These are phyloP conservation scores for Ascochyta lentis DNA, from an alignment of 2,329 filamentous ascomycete genomes.

Conservation along the genomic window DNA sequence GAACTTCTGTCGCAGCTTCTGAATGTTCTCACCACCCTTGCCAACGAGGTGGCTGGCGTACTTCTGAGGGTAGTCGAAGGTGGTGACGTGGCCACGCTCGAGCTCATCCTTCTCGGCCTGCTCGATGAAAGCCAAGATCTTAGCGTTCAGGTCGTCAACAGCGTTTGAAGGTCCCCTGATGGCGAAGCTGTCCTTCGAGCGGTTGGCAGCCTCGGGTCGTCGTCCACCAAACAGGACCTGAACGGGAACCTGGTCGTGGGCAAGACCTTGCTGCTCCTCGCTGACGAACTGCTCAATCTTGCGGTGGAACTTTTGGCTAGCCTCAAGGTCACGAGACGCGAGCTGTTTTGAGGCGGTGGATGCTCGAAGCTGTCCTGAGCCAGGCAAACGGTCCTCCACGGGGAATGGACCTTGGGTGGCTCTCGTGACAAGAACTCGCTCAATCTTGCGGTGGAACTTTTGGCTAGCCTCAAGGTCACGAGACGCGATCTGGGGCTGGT, in stretches of 20 bases:
- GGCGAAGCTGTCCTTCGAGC: slow-evolving; percentile 64
- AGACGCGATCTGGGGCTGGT: slow-evolving; percentile 62
- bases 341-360: slow-evolving; percentile 63
- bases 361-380: too few relatives aligned
- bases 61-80: slow-evolving; percentile 94
- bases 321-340: slow-evolving; percentile 59
- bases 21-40: slow-evolving; percentile 71
- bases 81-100: slow-evolving; percentile 84
- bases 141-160: slow-evolving; percentile 74
- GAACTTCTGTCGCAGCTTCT: slow-evolving; percentile 71
- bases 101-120: slow-evolving; percentile 93
- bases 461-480: slow-evolving; percentile 61
- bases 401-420: too few relatives aligned
- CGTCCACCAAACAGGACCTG: slow-evolving; percentile 60
- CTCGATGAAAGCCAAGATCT: slow-evolving; percentile 79
- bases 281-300: slow-evolving; percentile 67
- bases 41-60: slow-evolving; percentile 85
- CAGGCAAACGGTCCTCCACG: too few relatives aligned
- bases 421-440: too few relatives aligned
- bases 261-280: slow-evolving; percentile 60
- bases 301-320: slow-evolving; percentile 67
- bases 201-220: slow-evolving; percentile 58
- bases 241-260: slow-evolving; percentile 61
- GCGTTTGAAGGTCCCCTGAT: slow-evolving; percentile 78
- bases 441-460: slow-evolving; percentile 70